Evolutionary conservation across 768 basidiomycete species (phyloP).

Genomic region (Auriscalpium microsporum): DNA sequence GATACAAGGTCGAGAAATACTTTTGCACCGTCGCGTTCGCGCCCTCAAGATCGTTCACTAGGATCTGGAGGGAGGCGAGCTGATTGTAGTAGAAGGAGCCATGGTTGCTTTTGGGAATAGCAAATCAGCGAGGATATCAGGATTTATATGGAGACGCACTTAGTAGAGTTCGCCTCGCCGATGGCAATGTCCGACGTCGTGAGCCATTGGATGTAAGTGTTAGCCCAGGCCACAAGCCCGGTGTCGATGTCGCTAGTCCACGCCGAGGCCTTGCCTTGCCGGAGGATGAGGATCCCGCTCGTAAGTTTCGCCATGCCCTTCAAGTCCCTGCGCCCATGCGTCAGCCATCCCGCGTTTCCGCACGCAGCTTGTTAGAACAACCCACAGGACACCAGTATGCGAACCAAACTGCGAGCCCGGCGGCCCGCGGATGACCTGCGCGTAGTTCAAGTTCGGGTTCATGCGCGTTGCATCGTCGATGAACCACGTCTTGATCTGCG

Average conservation of each 20-base stretch:
- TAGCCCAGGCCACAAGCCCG: conserved; percentile 20
- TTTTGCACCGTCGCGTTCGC: conserved; percentile 18
- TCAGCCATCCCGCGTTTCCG: not conserved
- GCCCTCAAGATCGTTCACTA: conserved; percentile 21
- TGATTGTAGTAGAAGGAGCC: conserved; percentile 26
- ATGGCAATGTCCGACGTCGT: conserved; percentile 16
- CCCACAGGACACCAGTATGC: conserved; percentile 9
- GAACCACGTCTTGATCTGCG: conserved; percentile 26
- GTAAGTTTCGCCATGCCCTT: conserved; percentile 23
- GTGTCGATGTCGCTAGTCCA: conserved; percentile 22
- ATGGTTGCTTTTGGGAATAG: conserved; percentile 21
- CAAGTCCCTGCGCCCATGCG: conserved; percentile 13
- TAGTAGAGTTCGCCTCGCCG: conserved; percentile 14
- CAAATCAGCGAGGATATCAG: not conserved
- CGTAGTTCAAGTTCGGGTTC: conserved; percentile 22
- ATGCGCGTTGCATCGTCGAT: conserved; percentile 22
- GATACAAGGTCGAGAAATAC: conserved; percentile 22
- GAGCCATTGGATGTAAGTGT: conserved; percentile 24
- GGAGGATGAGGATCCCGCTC: conserved; percentile 21
- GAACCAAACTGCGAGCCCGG: conserved; percentile 3
- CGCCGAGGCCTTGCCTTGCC: conserved; percentile 15
- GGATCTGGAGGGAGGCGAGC: conserved; percentile 21
- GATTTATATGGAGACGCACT: conserved; percentile 16
- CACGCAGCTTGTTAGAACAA: not conserved
- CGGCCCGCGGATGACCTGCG: conserved; percentile 11